Conservation (phyloP, 2,329 filamentous ascomycete species). For the Ilyonectria mors-panacis region DNA sequence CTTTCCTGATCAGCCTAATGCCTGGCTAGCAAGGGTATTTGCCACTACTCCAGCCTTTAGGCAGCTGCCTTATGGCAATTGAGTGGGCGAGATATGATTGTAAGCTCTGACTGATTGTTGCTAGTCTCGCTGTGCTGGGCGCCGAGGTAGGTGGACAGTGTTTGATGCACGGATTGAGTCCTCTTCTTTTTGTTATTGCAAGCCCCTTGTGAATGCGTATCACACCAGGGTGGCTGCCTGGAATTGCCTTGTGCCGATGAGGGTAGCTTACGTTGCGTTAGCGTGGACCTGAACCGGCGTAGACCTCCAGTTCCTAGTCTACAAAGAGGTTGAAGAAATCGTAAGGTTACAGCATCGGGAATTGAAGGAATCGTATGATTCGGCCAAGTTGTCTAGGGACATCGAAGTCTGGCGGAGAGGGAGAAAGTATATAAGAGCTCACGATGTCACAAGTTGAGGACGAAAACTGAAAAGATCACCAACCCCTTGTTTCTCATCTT, state of each 20-base stretch:
- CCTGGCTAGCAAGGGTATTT: not conserved
- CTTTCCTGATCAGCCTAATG: not conserved
- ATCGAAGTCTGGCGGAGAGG: not conserved
- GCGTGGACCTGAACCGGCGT: not conserved
- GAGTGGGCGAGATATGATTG: not conserved
- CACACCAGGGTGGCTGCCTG: not conserved
- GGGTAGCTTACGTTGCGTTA: not conserved
- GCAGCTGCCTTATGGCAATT: not conserved
- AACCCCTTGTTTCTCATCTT: not conserved
- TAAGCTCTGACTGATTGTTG: not conserved
- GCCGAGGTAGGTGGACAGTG: not conserved
- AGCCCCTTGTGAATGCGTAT: not conserved
- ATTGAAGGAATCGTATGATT: not conserved
- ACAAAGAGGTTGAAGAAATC: not conserved
- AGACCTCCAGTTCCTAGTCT: not conserved
- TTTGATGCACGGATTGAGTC: not conserved
- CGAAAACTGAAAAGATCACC: not conserved
- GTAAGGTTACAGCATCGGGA: not conserved
- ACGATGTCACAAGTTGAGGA: not conserved
- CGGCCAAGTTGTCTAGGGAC: not conserved
- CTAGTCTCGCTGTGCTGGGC: not conserved
- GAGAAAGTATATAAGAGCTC: not conserved
- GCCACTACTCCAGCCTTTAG: not conserved
- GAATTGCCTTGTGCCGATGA: not conserved
- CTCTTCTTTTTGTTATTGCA: not conserved